phyloP scores from a whole-genome alignment of 345 rosid species.

The Acer campestre region DNA sequence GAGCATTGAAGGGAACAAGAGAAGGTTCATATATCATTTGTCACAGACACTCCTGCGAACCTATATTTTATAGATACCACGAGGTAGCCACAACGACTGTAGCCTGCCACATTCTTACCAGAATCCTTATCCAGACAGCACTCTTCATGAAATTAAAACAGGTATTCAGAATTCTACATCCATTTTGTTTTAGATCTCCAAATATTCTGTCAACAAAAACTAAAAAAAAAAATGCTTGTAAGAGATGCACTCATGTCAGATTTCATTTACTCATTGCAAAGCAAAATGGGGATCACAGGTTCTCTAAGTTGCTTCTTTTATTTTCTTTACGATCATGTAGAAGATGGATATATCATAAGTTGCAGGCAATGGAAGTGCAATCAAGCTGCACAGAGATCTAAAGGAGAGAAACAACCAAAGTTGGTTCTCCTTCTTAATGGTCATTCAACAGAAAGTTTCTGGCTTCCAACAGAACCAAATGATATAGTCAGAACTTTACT shows the following conservation, averaged over 20 bases:
- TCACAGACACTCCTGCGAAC: slow-evolving; percentile 32
- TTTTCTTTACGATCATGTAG: slow-evolving; percentile 23
- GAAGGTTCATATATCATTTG: slow-evolving; percentile 30
- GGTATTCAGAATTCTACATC: slow-evolving; percentile 24
- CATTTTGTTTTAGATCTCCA: background rate
- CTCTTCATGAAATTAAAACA: slow-evolving; percentile 36
- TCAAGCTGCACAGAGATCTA: slow-evolving; percentile 8
- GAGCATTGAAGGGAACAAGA: slow-evolving; percentile 35
- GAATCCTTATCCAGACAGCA: slow-evolving; percentile 35
- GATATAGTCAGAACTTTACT: slow-evolving; percentile 47
- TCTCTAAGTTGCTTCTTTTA: background rate
- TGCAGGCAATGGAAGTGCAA: slow-evolving; percentile 43
- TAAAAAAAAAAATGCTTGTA: no score
- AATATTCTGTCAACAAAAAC: no score
- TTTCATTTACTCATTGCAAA: background rate
- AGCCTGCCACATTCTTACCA: slow-evolving; percentile 5
- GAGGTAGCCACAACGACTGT: slow-evolving; percentile 10
- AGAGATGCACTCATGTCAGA: background rate
- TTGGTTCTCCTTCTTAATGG: slow-evolving; percentile 51
- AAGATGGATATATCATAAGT: slow-evolving; percentile 39
- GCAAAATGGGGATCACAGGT: background rate
- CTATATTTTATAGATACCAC: slow-evolving; percentile 37
- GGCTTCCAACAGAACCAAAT: slow-evolving; percentile 43
- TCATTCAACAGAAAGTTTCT: slow-evolving; percentile 38
- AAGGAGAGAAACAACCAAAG: slow-evolving; percentile 19